Conservation (phyloP, 2,329 filamentous ascomycete species). For the Sporothrix variecibatus region DNA sequence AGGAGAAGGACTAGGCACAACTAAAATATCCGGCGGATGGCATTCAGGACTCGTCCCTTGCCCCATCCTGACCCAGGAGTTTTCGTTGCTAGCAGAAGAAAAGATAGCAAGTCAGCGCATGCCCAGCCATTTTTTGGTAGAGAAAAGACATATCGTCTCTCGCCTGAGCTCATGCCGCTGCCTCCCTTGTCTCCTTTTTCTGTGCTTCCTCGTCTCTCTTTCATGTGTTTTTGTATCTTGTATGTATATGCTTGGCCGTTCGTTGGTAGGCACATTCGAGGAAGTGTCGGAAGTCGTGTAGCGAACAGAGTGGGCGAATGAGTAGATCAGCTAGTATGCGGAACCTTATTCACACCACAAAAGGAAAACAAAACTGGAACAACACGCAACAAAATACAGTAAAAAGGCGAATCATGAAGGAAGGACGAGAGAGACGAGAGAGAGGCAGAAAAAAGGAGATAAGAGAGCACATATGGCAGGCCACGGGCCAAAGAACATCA, state of each 20-base stretch:
- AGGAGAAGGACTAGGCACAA: not conserved
- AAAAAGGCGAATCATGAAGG: not conserved
- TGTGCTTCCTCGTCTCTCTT: not conserved
- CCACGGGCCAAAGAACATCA: not conserved
- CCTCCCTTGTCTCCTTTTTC: not conserved
- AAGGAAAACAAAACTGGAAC: not conserved
- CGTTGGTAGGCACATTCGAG: not conserved
- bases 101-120: slow-evolving; percentile 6
- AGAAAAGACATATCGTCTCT: not conserved
- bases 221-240: not conserved
- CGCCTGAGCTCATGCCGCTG: not conserved
- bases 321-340: not conserved
- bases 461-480: not conserved
- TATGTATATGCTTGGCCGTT: not conserved
- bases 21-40: slow-evolving; percentile 14
- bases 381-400: not conserved
- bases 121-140: not conserved
- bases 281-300: not conserved
- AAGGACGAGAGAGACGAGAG: slow-evolving; percentile 2
- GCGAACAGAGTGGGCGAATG: not conserved
- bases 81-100: slow-evolving; percentile 5
- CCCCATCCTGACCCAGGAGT: slow-evolving; percentile 7
- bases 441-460: not conserved
- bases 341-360: not conserved
- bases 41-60: slow-evolving; percentile 12